Base-by-base conservation (phyloP, 192 early-diverging fungal genomes). In the Linnemannia exigua region DNA sequence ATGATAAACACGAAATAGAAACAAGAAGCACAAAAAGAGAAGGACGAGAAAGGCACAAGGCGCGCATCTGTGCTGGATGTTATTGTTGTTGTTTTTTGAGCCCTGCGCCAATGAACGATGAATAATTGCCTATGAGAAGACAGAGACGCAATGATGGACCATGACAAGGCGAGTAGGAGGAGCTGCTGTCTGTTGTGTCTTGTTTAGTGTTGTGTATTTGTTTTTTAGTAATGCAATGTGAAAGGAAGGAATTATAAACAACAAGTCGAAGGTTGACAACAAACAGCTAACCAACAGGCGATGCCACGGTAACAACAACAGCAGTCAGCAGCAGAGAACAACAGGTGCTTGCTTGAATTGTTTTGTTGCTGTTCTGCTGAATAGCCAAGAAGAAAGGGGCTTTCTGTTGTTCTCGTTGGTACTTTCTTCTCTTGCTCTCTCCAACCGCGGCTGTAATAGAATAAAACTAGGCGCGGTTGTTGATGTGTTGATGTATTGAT, bases 21-120 rank as follows among this genome's bases (percentile, higher is more conserved):
- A 31, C 28, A 63, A 63, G 58, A 63, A 63, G 58, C 11, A 63
- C 28, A 12, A 63, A 25, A 63, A 63, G 58, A 9, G 25, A 22
- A 44, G 9, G 41, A 3, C 3, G 9, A 44, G 41, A 44, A 44
- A 44, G 41, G 58, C 58, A 63, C 58, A 63, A 14, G 58, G 58
- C 58, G 58, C 58, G 58, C 58, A 63, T 63, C 28, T 63, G 58
- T 63, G 25, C 58, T 63, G 58, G 58, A 63, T 63, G 28, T 6
- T n/a, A n/a, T n/a, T 6, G 41, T 6, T 3, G 41, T 3, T 6
- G 41, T 3, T 15, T 63, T 61, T 63, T 63, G 58, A 63, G 58
- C 58, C 58, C 25, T 63, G 58, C 58, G 58, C 58, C 58, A 33
- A 31, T 63, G n/a, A n/a, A n/a, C n/a, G n/a, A 25, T 54, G n/a